phyloP scores from a whole-genome alignment of 495 filamentous ascomycete species.

The Aspergillus affinis region DNA sequence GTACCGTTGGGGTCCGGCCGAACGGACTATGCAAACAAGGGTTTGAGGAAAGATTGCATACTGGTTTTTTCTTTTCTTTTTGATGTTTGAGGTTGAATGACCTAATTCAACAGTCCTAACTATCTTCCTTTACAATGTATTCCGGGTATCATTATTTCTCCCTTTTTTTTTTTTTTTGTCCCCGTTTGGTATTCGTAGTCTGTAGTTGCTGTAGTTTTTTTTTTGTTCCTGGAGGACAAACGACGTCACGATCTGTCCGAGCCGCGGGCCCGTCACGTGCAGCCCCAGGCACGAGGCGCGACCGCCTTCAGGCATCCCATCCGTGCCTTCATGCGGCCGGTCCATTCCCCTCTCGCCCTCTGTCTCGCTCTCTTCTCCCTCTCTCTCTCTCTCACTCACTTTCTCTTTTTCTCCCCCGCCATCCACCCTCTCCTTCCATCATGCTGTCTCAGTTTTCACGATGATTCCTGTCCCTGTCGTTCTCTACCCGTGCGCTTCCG shows the following conservation, averaged over 20 bases:
- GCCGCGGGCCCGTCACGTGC: not conserved
- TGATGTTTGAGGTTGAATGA: not conserved
- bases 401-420: slow-evolving; percentile 6
- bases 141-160: not conserved
- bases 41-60: not conserved
- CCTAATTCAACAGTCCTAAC: not conserved
- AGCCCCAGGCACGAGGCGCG: not conserved
- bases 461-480: slow-evolving; percentile 28
- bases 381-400: slow-evolving; percentile 9
- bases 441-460: slow-evolving; percentile 30
- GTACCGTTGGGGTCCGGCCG: not conserved
- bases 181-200: not conserved
- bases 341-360: not conserved
- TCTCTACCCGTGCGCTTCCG: slow-evolving; percentile 26
- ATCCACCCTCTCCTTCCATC: slow-evolving; percentile 17
- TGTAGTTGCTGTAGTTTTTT: too few relatives aligned
- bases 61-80: not conserved
- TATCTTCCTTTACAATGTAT: not conserved
- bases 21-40: not conserved
- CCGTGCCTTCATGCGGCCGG: not conserved
- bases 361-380: not conserved
- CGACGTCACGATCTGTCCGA: not conserved
- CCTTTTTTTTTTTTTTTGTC: not conserved
- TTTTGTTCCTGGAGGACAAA: too few relatives aligned
- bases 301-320: slow-evolving; percentile 1